A percentile compares a stretch with the other conserved stretches of the same genome.
These are phyloP conservation scores for Trametes punicea DNA, from an alignment of 768 basidiomycete species.

Conservation along the genomic window DNA sequence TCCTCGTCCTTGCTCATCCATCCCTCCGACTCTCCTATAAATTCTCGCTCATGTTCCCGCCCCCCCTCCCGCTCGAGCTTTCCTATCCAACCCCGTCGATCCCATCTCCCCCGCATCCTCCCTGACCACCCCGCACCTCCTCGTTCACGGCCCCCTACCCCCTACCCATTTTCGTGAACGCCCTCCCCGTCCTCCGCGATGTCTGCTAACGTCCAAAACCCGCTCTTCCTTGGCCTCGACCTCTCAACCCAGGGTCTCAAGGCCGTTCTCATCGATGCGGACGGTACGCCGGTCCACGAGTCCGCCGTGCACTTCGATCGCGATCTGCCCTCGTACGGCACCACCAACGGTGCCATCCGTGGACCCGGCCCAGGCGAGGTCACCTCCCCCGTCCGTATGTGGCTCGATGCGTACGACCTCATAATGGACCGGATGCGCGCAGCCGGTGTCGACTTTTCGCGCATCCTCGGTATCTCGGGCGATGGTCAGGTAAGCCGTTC, in stretches of 20 bases:
- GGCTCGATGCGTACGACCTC: slow-evolving; percentile 82
- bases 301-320: slow-evolving; percentile 74
- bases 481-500: slow-evolving; percentile 62
- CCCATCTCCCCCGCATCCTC: background rate
- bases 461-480: slow-evolving; percentile 66
- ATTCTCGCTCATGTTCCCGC: background rate
- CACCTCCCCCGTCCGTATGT: slow-evolving; percentile 77
- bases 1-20: background rate
- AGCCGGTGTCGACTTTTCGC: slow-evolving; percentile 54
- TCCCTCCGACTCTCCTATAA: slow-evolving; percentile 1
- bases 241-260: slow-evolving; percentile 86
- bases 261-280: slow-evolving; percentile 61
- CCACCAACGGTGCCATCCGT: slow-evolving; percentile 59
- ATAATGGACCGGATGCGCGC: slow-evolving; percentile 60
- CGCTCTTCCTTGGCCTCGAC: slow-evolving; percentile 76
- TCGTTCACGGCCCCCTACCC: background rate
- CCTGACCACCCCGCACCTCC: background rate
- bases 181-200: background rate
- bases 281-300: slow-evolving; percentile 60
- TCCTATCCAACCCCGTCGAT: no score
- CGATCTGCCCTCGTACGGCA: slow-evolving; percentile 69
- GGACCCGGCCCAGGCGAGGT: slow-evolving; percentile 72
- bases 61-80: no score
- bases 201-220: slow-evolving; percentile 24
- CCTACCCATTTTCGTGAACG: background rate